A percentile compares a stretch with the other conserved stretches of the same genome.
phyloP scores from a whole-genome alignment of 805 yeast genomes.

The Sugiyamaella mastotermitis region DNA sequence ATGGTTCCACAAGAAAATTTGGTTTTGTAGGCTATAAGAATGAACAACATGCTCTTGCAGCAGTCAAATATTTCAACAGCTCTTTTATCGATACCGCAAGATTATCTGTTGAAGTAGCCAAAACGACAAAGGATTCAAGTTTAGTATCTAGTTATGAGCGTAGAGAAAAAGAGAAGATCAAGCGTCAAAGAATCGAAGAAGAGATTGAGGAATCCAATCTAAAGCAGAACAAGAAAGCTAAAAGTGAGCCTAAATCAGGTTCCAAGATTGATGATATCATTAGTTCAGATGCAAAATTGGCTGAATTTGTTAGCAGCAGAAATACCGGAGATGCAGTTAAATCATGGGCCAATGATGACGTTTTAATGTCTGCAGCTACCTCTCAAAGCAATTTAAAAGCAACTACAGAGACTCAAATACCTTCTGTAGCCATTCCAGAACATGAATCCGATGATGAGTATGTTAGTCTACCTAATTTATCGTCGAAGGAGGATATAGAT shows the following conservation, averaged over 20 bases:
- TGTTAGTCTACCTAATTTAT: conserved; percentile 13
- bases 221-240: conserved; percentile 35
- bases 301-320: conserved; percentile 78
- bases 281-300: conserved; percentile 46
- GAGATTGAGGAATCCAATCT: conserved; percentile 22
- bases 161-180: conserved; percentile 14
- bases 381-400: conserved; percentile 20
- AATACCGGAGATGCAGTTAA: conserved; percentile 64
- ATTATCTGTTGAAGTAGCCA: conserved; percentile 75
- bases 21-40: conserved; percentile 85
- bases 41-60: conserved; percentile 67
- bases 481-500: conserved; percentile 27
- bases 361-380: conserved; percentile 46
- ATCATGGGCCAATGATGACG: conserved; percentile 63
- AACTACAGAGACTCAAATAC: no score
- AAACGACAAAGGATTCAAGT: conserved; percentile 75
- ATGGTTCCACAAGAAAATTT: conserved; percentile 86
- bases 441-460: conserved; percentile 42
- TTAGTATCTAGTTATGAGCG: conserved; percentile 33
- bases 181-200: conserved; percentile 30
- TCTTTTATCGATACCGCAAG: conserved; percentile 80
- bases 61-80: conserved; percentile 67
- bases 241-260: not conserved
- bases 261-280: conserved; percentile 6
- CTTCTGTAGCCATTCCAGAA: conserved; percentile 21